Conservation (phyloP, 2,329 filamentous ascomycete genomes). For the Erysiphe neolycopersici region DNA sequence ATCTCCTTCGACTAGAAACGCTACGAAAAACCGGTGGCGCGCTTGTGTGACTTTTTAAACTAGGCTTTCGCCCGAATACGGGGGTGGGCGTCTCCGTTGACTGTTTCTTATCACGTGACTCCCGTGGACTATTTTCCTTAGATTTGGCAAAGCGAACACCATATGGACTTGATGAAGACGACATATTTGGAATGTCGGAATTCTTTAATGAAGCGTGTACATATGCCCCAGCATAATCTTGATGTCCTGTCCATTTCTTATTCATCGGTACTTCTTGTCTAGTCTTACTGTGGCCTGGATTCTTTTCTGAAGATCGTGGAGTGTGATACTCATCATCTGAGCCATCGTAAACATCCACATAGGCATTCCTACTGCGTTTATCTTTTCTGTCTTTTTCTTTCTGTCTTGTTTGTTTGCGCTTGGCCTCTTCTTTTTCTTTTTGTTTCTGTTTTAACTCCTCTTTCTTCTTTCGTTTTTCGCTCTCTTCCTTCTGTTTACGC, state of each 20-base stretch:
- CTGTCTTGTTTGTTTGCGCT: slow-evolving; percentile 16
- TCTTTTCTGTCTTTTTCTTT: slow-evolving; percentile 15
- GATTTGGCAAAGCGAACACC: too few relatives aligned
- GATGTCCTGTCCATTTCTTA: slow-evolving; percentile 9
- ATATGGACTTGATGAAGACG: background rate
- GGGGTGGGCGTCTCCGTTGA: too few relatives aligned
- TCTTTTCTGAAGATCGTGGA: slow-evolving; percentile 1
- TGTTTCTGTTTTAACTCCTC: slow-evolving; percentile 11
- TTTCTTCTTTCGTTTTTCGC: slow-evolving; percentile 11
- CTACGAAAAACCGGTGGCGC: too few relatives aligned
- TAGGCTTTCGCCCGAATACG: too few relatives aligned
- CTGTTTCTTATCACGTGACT: too few relatives aligned
- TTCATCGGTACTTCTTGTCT: slow-evolving; percentile 5
- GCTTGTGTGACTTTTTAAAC: too few relatives aligned
- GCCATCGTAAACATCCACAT: slow-evolving; percentile 8
- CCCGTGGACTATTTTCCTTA: too few relatives aligned
- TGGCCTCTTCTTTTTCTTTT: slow-evolving; percentile 12
- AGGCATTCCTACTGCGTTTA: slow-evolving; percentile 6
- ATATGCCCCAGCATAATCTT: slow-evolving; percentile 10
- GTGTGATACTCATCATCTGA: slow-evolving; percentile 4
- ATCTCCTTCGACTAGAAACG: too few relatives aligned
- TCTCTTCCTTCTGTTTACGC: slow-evolving; percentile 6
- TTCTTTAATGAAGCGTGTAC: slow-evolving; percentile 11
- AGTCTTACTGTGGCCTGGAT: background rate
- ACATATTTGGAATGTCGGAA: slow-evolving; percentile 2